Percentiles rank a stretch among this genome's conserved stretches.
These are phyloP conservation scores for Eragrostis curvula DNA, from an alignment of 176 grass and related monocot genomes.

Conservation along the genomic window DNA sequence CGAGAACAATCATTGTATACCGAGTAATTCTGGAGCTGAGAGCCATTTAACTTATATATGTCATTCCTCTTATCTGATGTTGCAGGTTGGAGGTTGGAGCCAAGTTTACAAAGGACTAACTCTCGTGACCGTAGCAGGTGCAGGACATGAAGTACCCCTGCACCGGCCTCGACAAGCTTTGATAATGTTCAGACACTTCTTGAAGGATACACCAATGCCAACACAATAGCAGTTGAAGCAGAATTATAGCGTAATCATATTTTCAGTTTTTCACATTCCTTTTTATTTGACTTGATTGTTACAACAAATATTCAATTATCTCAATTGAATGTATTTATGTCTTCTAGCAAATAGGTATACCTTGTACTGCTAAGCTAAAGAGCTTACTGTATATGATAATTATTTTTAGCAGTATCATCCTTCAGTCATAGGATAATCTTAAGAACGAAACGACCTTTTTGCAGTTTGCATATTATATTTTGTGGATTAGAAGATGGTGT, in stretches of 20 bases:
- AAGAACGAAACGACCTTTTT: background rate
- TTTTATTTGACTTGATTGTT: constrained; percentile 49
- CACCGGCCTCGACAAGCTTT: constrained; percentile 72
- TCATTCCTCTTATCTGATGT: constrained; percentile 3
- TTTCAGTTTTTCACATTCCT: constrained; percentile 33
- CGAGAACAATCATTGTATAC: background rate
- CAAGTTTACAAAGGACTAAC: constrained; percentile 93
- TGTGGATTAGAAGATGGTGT: background rate
- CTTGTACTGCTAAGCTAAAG: constrained; percentile 47
- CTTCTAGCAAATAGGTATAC: constrained; percentile 49
- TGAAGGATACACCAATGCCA: constrained; percentile 62
- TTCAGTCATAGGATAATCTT: background rate
- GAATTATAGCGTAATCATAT: constrained; percentile 32
- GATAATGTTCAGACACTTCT: constrained; percentile 71
- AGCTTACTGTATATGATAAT: constrained; percentile 64
- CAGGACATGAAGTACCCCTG: constrained; percentile 77
- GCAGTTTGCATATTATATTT: background rate
- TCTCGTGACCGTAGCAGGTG: constrained; percentile 75
- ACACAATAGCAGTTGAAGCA: constrained; percentile 46
- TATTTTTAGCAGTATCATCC: constrained; percentile 35
- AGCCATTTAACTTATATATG: background rate
- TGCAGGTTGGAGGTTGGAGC: constrained; percentile 92
- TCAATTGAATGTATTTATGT: constrained; percentile 55
- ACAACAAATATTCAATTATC: constrained; percentile 49
- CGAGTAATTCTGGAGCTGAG: background rate